Percentiles rank a stretch among this genome's conserved stretches.
These are phyloP conservation scores for Pogostemon cablin DNA, from an alignment of 257 asterid genomes.

Conservation along the genomic window DNA sequence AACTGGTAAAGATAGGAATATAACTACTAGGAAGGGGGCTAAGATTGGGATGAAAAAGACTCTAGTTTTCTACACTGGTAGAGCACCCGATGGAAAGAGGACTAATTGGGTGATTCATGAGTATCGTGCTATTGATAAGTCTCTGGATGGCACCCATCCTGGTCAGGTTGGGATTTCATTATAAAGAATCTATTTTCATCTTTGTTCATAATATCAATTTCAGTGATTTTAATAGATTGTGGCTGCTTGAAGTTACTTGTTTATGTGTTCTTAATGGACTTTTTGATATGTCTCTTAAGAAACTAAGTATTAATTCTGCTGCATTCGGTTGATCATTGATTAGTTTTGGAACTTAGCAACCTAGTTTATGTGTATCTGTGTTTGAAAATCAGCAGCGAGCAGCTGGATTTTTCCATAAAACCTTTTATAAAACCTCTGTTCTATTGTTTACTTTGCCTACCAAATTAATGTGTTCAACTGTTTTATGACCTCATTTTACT, in stretches of 20 bases:
- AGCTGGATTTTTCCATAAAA: background rate
- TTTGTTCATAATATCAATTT: background rate
- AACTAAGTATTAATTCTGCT: background rate
- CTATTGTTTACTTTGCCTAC: background rate
- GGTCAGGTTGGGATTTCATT: slow-evolving; percentile 70
- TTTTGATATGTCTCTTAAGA: background rate
- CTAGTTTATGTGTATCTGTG: too few relatives aligned
- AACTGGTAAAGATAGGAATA: slow-evolving; percentile 92
- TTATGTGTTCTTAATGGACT: background rate
- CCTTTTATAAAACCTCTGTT: background rate
- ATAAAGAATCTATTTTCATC: background rate
- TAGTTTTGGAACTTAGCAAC: background rate
- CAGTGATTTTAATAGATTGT: slow-evolving; percentile 10
- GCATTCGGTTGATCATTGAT: background rate
- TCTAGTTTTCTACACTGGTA: slow-evolving; percentile 83
- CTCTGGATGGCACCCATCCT: slow-evolving; percentile 89
- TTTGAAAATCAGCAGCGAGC: background rate
- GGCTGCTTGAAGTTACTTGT: background rate
- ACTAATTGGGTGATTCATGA: slow-evolving; percentile 96
- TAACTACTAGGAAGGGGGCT: slow-evolving; percentile 63
- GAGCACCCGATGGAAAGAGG: slow-evolving; percentile 97
- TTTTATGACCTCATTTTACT: background rate
- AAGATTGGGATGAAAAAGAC: slow-evolving; percentile 96
- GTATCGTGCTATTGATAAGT: slow-evolving; percentile 85
- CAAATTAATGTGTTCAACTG: slow-evolving; percentile 4